phyloP scores from a whole-genome alignment of 202 grass and related monocot species.

The Saccharum hybrid region DNA sequence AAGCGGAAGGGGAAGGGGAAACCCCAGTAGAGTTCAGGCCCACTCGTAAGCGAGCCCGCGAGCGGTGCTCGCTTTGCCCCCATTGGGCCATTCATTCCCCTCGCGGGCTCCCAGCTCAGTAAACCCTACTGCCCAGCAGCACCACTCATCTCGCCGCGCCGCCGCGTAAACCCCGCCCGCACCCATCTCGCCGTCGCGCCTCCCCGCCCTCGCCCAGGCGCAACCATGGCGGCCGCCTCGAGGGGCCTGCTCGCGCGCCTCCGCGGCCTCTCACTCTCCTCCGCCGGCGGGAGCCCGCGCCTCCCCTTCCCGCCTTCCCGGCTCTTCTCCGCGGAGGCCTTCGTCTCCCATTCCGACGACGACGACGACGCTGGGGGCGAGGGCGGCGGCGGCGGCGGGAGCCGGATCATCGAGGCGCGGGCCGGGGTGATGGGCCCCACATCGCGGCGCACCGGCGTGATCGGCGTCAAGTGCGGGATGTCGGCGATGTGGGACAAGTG shows the following conservation, averaged over 20 bases:
- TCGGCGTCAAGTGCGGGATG: slow-evolving; percentile 97
- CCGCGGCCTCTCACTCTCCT: slow-evolving; percentile 50
- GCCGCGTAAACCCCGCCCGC: slow-evolving; percentile 43
- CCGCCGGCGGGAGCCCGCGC: not conserved
- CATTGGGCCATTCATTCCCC: slow-evolving; percentile 39
- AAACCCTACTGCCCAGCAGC: slow-evolving; percentile 45
- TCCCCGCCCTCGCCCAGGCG: slow-evolving; percentile 33
- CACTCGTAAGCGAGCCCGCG: slow-evolving; percentile 27
- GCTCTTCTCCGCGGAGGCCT: slow-evolving; percentile 55
- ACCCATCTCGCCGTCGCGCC: slow-evolving; percentile 25
- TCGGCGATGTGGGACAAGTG: slow-evolving; percentile 97
- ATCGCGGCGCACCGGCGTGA: slow-evolving; percentile 75
- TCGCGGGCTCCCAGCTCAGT: slow-evolving; percentile 31
- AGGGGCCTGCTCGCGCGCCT: slow-evolving; percentile 73
- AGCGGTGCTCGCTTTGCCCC: not conserved
- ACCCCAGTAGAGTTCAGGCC: not conserved
- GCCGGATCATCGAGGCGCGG: slow-evolving; percentile 72
- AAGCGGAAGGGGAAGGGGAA: too few species aligned
- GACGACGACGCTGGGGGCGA: slow-evolving; percentile 33
- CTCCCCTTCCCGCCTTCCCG: slow-evolving; percentile 37
- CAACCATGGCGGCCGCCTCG: slow-evolving; percentile 73
- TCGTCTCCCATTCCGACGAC: slow-evolving; percentile 56
- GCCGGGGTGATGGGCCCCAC: slow-evolving; percentile 59
- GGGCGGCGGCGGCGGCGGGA: slow-evolving; percentile 18
- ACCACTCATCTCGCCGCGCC: slow-evolving; percentile 38